Conservation (phyloP, 116 monocot species). For the Trichopus zeylanicus region DNA sequence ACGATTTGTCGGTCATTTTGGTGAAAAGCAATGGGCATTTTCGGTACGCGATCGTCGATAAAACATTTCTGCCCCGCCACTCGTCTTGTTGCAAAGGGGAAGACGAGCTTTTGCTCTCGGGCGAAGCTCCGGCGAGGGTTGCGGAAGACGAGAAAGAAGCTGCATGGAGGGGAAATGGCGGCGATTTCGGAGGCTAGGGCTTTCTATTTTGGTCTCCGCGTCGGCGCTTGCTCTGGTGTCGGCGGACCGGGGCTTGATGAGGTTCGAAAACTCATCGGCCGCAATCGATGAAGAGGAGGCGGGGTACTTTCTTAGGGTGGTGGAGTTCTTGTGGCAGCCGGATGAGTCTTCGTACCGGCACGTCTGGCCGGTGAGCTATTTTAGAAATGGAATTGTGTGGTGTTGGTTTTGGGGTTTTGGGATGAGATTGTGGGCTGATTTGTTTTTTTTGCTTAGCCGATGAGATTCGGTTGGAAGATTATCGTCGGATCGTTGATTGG, state of each 20-base stretch:
- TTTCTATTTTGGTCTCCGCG: background rate
- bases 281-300: background rate
- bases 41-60: background rate
- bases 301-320: constrained; percentile 25
- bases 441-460: constrained; percentile 18
- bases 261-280: background rate
- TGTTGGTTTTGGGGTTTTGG: background rate
- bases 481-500: constrained; percentile 61
- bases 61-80: background rate
- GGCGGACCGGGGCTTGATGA: constrained; percentile 10
- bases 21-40: background rate
- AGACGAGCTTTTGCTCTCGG: background rate
- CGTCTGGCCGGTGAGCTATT: constrained; percentile 87
- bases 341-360: constrained; percentile 58
- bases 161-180: constrained; percentile 1
- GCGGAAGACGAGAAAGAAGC: background rate
- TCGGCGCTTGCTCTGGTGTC: constrained; percentile 16
- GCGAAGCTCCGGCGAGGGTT: background rate
- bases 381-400: background rate
- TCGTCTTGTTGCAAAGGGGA: too few relatives aligned
- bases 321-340: constrained; percentile 51
- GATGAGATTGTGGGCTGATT: background rate
- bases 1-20: background rate
- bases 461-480: constrained; percentile 78
- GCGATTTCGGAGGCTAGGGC: background rate